A percentile compares a stretch with the other conserved stretches of the same genome.
phyloP scores from a whole-genome alignment of 305 asterid genomes.

The Caryopteris hybrid region DNA sequence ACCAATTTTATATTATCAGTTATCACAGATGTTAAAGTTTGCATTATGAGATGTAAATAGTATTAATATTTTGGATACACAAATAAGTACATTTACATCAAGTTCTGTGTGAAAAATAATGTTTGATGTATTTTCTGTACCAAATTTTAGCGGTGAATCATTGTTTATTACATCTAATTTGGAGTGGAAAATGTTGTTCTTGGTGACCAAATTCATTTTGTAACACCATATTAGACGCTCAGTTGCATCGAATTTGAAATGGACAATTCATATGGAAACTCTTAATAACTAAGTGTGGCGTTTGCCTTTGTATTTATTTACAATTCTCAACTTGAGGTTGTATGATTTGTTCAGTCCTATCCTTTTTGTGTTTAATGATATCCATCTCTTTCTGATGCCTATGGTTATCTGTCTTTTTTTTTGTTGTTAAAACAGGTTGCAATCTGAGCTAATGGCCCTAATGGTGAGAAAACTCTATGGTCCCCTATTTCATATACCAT shows the following conservation, averaged over 20 bases:
- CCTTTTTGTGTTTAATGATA: not conserved
- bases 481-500: not conserved
- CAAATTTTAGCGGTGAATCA: not conserved
- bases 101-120: too few relatives aligned
- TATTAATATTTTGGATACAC: too few relatives aligned
- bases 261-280: not conserved
- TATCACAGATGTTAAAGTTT: too few relatives aligned
- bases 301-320: not conserved
- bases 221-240: too few relatives aligned
- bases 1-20: too few relatives aligned
- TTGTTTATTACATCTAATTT: not conserved
- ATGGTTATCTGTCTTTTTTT: not conserved
- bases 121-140: too few relatives aligned
- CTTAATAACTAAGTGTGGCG: not conserved
- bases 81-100: too few relatives aligned
- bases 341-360: not conserved
- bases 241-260: not conserved
- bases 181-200: not conserved
- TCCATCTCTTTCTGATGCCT: not conserved
- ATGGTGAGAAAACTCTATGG: slow-evolving; percentile 61
- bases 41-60: too few relatives aligned
- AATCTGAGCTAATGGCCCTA: slow-evolving; percentile 89
- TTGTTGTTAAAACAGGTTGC: slow-evolving; percentile 53
- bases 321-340: not conserved
- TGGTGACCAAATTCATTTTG: not conserved